Conservation (phyloP, 1,139 yeast genomes). For the Geotrichum australiense region DNA sequence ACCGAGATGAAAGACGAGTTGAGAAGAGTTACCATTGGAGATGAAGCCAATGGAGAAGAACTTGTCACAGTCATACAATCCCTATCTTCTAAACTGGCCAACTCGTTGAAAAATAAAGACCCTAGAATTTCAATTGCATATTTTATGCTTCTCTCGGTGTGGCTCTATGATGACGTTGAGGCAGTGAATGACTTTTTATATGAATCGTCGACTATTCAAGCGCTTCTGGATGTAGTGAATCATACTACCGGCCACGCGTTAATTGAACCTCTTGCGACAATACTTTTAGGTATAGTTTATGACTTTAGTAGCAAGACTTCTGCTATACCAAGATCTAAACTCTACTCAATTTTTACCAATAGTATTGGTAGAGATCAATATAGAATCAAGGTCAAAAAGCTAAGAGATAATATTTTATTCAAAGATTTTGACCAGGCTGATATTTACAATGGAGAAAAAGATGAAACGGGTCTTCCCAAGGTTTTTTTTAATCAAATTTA, state of each 20-base stretch:
- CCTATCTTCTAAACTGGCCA: constrained; percentile 64
- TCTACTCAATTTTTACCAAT: constrained; percentile 55
- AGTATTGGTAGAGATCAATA: constrained; percentile 81
- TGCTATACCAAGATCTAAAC: constrained; percentile 59
- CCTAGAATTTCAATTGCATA: constrained; percentile 76
- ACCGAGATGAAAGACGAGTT: constrained; percentile 47
- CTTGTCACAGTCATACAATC: constrained; percentile 72
- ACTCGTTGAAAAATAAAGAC: constrained; percentile 58
- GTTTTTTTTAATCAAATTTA: constrained; percentile 66
- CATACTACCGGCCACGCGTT: constrained; percentile 52
- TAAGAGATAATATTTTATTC: constrained; percentile 54
- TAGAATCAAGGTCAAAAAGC: constrained; percentile 62
- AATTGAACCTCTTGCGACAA: constrained; percentile 69
- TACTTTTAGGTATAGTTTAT: constrained; percentile 68
- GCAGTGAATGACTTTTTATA: constrained; percentile 73
- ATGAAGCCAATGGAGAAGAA: constrained; percentile 62
- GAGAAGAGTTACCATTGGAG: constrained; percentile 54
- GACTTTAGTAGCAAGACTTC: constrained; percentile 73
- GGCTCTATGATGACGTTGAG: constrained; percentile 71
- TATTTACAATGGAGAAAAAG: constrained; percentile 45
- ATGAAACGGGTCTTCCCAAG: constrained; percentile 80
- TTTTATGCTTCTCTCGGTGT: constrained; percentile 61
- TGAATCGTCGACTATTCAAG: constrained; percentile 58
- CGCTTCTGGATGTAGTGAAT: constrained; percentile 61
- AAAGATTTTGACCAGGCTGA: constrained; percentile 46